These are phyloP conservation scores for Lotmaria passim DNA, from an alignment of 208 protist genomes.

Conservation along the genomic window DNA sequence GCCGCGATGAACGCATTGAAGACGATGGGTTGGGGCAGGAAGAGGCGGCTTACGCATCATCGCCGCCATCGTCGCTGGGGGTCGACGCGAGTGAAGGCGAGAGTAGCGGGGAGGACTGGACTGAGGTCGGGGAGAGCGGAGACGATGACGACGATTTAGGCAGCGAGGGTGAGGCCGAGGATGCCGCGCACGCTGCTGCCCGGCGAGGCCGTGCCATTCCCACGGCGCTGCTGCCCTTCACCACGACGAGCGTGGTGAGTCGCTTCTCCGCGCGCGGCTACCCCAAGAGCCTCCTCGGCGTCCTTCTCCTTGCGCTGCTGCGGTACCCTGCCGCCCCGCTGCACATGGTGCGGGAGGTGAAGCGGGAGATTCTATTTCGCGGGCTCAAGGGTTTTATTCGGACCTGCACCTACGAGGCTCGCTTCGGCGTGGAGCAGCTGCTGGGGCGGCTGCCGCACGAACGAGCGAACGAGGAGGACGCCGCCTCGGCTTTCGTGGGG, in stretches of 20 bases:
- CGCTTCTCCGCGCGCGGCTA: slow-evolving; percentile 46
- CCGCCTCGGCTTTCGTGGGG: slow-evolving; percentile 6
- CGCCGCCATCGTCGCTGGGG: too few relatives aligned
- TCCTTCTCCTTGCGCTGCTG: slow-evolving; percentile 45
- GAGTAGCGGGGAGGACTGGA: too few relatives aligned
- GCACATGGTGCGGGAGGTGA: slow-evolving; percentile 46
- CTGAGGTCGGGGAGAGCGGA: neutral
- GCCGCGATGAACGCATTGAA: too few relatives aligned
- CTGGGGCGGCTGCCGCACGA: slow-evolving; percentile 26
- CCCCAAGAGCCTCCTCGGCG: slow-evolving; percentile 50
- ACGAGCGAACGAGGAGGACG: slow-evolving; percentile 10
- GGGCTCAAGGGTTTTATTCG: slow-evolving; percentile 48
- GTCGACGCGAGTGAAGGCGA: too few relatives aligned
- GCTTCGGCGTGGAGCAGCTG: slow-evolving; percentile 39
- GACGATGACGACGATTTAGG: neutral
- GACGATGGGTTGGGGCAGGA: neutral
- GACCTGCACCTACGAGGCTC: slow-evolving; percentile 38
- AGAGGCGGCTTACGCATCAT: too few relatives aligned
- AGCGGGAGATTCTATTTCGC: slow-evolving; percentile 49
- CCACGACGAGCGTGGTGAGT: slow-evolving; percentile 39
- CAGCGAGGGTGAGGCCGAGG: neutral
- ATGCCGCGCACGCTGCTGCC: neutral
- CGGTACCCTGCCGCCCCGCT: slow-evolving; percentile 42
- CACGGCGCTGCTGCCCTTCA: slow-evolving; percentile 18
- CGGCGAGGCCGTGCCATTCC: neutral